Base-by-base conservation (phyloP, 2,329 filamentous ascomycete species). In the Colletotrichum chlorophyti region DNA sequence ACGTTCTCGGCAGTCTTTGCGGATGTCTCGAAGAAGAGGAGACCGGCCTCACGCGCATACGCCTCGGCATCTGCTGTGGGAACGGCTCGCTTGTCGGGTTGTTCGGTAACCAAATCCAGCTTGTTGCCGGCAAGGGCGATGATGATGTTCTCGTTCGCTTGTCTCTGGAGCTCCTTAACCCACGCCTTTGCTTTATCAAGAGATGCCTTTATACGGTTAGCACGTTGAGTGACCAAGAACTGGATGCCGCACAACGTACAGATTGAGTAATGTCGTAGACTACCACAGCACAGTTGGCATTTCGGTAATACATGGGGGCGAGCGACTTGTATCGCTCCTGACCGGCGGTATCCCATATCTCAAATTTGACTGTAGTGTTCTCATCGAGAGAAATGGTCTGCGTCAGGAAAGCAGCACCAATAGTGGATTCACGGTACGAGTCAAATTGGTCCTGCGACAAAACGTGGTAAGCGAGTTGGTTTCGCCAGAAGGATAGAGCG, bases 251-350 rank as follows among this genome's bases (percentile, higher is more conserved):
- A 10, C 11, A 46, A 78, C 91, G 63, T 88, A 99, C 95, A 66
- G 95, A 92, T 85, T 99, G 95, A 71, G 95, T 99, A 72, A 99
- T 98, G 79, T 99, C 95, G 78, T 99, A 99, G 65, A 99, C 95
- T 45, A 99, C 94, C 27, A 99, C 94, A 58, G 96, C 95, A 79
- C 95, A 98, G 85, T 99, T 98, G 68, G 96, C 96, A 75, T 99
- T 99, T 69, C 96, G 84, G 81, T 99, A 99, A 83, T 99, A 99
- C 95, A 99, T 99, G 69, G 95, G 95, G 29, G 95, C 95, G 65
- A 99, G 83, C 11, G 95, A 98, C 83, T 98, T 98, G 85, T 98
- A 99, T 72, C 96, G 88, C 79, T 99, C 95, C 80, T 99, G 95
- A 64, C 95, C 95, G 63, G 95, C 95, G 9, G 95, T 99, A 78